Conservation (phyloP, 768 basidiomycete genomes). For the Mycena albidolilacea region DNA sequence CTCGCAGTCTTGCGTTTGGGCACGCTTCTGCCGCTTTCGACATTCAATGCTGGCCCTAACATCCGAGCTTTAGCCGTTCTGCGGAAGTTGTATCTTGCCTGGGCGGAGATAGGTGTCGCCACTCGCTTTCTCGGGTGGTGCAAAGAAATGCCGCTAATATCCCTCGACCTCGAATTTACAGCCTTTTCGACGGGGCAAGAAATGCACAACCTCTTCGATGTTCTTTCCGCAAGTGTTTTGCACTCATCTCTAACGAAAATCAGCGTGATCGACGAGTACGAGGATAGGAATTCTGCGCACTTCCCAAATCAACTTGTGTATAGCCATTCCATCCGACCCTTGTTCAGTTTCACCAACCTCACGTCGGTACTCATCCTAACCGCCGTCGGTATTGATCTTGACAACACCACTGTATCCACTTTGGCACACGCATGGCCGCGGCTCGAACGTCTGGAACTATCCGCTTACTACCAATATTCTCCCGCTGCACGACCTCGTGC, state of each 20-base stretch:
- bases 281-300: not conserved
- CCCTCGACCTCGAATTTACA: not conserved
- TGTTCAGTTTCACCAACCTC: slow-evolving; percentile 15
- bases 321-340: slow-evolving; percentile 2
- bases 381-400: slow-evolving; percentile 9
- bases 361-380: not conserved
- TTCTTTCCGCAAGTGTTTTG: slow-evolving; percentile 6
- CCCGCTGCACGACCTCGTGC: not conserved
- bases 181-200: not conserved
- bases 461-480: not conserved
- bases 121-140: slow-evolving; percentile 12
- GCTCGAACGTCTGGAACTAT: not conserved
- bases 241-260: not conserved
- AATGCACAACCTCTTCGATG: not conserved
- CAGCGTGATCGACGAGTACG: not conserved
- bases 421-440: slow-evolving; percentile 21
- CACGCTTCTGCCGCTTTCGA: not conserved
- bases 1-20: not conserved
- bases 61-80: slow-evolving; percentile 1
- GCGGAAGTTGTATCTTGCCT: not conserved
- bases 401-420: slow-evolving; percentile 10
- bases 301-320: not conserved
- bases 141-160: slow-evolving; percentile 6
- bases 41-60: not conserved
- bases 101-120: not conserved